phyloP scores from a whole-genome alignment of 164 flowering plant species.

The Brasenia schreberi region DNA sequence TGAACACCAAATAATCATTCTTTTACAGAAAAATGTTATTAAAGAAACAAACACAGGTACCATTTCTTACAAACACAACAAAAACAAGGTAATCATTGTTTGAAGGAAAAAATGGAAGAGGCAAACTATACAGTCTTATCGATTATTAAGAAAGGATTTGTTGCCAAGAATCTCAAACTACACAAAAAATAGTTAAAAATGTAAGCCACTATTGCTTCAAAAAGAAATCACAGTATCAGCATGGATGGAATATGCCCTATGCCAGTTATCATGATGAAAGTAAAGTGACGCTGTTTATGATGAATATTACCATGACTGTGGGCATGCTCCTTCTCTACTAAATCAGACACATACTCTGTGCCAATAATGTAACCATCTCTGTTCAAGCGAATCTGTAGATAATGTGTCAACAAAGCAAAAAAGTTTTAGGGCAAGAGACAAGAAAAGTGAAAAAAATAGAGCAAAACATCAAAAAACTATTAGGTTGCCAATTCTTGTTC shows the following conservation, averaged over 20 bases:
- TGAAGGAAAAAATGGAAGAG: no score
- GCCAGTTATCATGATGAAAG: not conserved
- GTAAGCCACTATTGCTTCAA: no score
- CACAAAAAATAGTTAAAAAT: no score
- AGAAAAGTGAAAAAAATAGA: not conserved
- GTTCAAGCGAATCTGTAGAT: conserved; percentile 77
- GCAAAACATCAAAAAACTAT: not conserved
- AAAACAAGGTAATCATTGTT: no score
- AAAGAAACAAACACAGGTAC: no score
- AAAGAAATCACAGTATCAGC: not conserved
- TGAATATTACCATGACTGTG: conserved; percentile 59
- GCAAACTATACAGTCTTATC: no score
- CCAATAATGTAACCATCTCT: conserved; percentile 73
- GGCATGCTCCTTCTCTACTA: conserved; percentile 80
- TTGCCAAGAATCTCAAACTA: no score
- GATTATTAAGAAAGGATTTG: no score
- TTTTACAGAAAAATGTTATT: no score
- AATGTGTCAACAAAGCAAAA: not conserved
- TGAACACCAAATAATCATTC: no score
- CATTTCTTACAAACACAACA: no score
- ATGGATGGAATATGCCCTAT: not conserved
- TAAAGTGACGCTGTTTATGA: not conserved
- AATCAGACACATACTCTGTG: conserved; percentile 81
- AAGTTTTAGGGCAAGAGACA: not conserved
- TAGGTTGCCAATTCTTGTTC: no score